Conservation (phyloP, 2,329 filamentous ascomycete genomes). For the Xylaria sp. region DNA sequence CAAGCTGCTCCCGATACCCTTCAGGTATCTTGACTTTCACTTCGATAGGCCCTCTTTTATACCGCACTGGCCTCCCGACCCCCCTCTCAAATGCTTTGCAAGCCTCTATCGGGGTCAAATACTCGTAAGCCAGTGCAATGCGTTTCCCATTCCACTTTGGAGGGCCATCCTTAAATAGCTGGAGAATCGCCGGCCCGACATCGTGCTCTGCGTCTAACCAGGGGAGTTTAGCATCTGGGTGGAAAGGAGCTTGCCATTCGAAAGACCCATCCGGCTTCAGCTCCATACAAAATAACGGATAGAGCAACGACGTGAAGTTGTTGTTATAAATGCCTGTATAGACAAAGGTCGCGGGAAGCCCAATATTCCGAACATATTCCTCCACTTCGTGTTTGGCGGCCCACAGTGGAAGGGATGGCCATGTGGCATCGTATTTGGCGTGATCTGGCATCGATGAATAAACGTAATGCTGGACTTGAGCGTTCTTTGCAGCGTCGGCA, state of each 20-base stretch:
- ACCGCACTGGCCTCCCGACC: slow-evolving; percentile 80
- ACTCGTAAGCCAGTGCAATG: slow-evolving; percentile 91
- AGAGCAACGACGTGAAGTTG: slow-evolving; percentile 93
- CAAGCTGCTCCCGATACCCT: slow-evolving; percentile 89
- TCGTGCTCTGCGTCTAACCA: slow-evolving; percentile 98
- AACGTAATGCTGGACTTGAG: slow-evolving; percentile 88
- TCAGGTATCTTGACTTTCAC: slow-evolving; percentile 86
- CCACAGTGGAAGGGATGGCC: slow-evolving; percentile 91
- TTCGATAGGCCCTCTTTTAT: slow-evolving; percentile 82
- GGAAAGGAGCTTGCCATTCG: slow-evolving; percentile 92
- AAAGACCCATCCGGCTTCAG: slow-evolving; percentile 86
- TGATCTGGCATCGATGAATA: slow-evolving; percentile 99
- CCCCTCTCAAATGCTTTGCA: slow-evolving; percentile 84
- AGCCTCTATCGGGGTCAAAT: slow-evolving; percentile 83
- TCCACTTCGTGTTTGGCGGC: slow-evolving; percentile 92
- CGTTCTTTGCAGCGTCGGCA: slow-evolving; percentile 87
- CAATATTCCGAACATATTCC: slow-evolving; percentile 85
- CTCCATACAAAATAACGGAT: slow-evolving; percentile 96
- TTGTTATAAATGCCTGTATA: slow-evolving; percentile 99
- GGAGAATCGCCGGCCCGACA: slow-evolving; percentile 88
- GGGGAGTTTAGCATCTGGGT: slow-evolving; percentile 86
- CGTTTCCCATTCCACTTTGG: slow-evolving; percentile 82
- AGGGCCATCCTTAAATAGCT: slow-evolving; percentile 94
- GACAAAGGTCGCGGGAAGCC: slow-evolving; percentile 88
- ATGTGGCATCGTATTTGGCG: slow-evolving; percentile 77